Conservation (phyloP, 2,329 filamentous ascomycete species). For the Penicillium thymicola region DNA sequence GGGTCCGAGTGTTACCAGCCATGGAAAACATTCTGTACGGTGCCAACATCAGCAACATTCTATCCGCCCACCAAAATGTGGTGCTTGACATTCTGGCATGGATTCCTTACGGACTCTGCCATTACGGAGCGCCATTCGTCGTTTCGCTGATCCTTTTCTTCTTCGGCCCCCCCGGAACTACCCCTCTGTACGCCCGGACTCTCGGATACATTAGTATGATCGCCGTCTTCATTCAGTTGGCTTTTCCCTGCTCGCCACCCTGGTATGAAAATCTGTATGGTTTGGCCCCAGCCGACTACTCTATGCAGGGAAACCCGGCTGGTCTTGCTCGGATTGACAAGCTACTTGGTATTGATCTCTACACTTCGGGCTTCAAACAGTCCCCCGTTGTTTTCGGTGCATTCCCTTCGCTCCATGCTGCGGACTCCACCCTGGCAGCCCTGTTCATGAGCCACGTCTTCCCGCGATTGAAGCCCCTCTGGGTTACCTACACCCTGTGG, state of each 20-base stretch:
- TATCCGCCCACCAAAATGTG: conserved; percentile 82
- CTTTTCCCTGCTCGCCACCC: conserved; percentile 90
- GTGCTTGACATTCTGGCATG: conserved; percentile 85
- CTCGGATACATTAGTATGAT: conserved; percentile 92
- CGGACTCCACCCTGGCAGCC: conserved; percentile 81
- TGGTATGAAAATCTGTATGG: conserved; percentile 97
- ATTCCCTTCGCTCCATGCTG: conserved; percentile 90
- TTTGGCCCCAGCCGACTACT: conserved; percentile 85
- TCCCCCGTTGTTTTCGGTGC: conserved; percentile 92
- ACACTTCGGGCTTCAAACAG: conserved; percentile 86
- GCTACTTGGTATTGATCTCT: conserved; percentile 86
- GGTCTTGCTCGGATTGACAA: conserved; percentile 84
- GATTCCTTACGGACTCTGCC: conserved; percentile 87
- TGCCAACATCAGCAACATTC: conserved; percentile 91
- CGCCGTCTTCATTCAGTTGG: conserved; percentile 81
- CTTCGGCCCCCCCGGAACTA: conserved; percentile 80
- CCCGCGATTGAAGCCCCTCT: conserved; percentile 74
- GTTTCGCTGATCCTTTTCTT: conserved; percentile 78
- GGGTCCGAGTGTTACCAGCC: conserved; percentile 90
- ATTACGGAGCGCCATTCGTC: conserved; percentile 82
- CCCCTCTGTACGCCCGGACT: conserved; percentile 77
- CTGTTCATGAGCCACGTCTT: conserved; percentile 93
- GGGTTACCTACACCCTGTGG: conserved; percentile 83
- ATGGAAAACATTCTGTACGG: conserved; percentile 96
- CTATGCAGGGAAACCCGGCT: conserved; percentile 83